Percentiles rank a stretch among this genome's conserved stretches.
phyloP scores from a whole-genome alignment of 306 rosid genomes.

The Sindora glabra region DNA sequence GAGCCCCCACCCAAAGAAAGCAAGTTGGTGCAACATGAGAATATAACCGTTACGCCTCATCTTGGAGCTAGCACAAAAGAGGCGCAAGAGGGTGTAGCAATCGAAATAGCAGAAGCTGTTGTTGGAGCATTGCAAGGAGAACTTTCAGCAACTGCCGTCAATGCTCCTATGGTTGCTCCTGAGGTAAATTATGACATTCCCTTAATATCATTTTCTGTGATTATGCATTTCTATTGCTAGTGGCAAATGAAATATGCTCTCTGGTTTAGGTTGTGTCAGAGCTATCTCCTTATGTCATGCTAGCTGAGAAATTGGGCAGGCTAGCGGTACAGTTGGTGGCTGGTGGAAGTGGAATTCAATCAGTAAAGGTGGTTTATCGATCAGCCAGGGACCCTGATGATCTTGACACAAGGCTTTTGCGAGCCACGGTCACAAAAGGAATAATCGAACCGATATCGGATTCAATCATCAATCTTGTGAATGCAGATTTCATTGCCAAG shows the following conservation, averaged over 20 bases:
- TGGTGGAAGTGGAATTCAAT: slow-evolving; percentile 65
- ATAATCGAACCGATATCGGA: slow-evolving; percentile 73
- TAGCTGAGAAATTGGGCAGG: slow-evolving; percentile 80
- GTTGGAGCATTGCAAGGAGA: slow-evolving; percentile 88
- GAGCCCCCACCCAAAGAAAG: slow-evolving; percentile 84
- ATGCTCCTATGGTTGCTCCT: slow-evolving; percentile 96
- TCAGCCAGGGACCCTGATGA: slow-evolving; percentile 63
- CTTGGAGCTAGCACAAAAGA: slow-evolving; percentile 97
- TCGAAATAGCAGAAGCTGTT: slow-evolving; percentile 96
- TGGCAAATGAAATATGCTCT: background rate
- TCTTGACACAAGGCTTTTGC: slow-evolving; percentile 79
- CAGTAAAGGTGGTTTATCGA: slow-evolving; percentile 52
- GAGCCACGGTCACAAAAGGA: slow-evolving; percentile 93
- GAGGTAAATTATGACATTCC: slow-evolving; percentile 39
- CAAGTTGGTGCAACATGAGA: slow-evolving; percentile 69
- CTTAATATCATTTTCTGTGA: background rate
- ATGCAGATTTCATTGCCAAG: slow-evolving; percentile 82
- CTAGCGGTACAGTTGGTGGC: slow-evolving; percentile 70
- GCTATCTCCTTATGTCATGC: slow-evolving; percentile 60
- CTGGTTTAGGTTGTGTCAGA: slow-evolving; percentile 58
- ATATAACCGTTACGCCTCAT: slow-evolving; percentile 84
- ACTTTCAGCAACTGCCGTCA: slow-evolving; percentile 91
- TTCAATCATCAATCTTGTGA: slow-evolving; percentile 68
- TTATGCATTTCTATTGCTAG: background rate
- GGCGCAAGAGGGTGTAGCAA: slow-evolving; percentile 98